A percentile compares a stretch with the other conserved stretches of the same genome.
phyloP scores from a whole-genome alignment of 1,139 yeast genomes.

The Blastobotrys serpentis region DNA sequence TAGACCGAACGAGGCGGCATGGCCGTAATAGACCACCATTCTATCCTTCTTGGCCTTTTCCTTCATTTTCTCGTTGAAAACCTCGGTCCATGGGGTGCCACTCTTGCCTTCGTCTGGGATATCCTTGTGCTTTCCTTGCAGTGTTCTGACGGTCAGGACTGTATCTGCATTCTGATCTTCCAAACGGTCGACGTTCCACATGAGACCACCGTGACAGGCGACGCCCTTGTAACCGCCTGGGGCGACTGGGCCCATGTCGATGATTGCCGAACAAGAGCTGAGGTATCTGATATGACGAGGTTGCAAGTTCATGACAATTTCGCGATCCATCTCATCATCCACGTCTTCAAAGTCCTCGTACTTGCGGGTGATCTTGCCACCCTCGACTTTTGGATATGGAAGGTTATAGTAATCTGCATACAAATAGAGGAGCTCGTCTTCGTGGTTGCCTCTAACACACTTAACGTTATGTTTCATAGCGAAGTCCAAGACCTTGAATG shows the following conservation, averaged over 20 bases:
- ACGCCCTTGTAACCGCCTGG: conserved; percentile 48
- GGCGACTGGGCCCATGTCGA: conserved; percentile 62
- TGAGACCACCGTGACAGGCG: conserved; percentile 77
- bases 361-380: neutral
- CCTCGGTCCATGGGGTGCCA: conserved; percentile 57
- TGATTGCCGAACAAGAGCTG: conserved; percentile 62
- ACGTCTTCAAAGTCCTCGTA: conserved; percentile 15
- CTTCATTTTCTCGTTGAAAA: conserved; percentile 57
- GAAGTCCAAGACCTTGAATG: conserved; percentile 64
- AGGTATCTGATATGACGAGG: conserved; percentile 61
- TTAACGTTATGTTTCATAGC: conserved; percentile 54
- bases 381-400: conserved; percentile 34
- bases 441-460: conserved; percentile 90
- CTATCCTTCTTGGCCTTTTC: conserved; percentile 39
- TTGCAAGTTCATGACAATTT: conserved; percentile 56
- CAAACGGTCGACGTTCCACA: conserved; percentile 56
- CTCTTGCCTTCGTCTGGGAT: conserved; percentile 54
- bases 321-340: conserved; percentile 42
- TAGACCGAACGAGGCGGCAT: conserved; percentile 80
- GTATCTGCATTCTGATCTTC: conserved; percentile 61
- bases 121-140: conserved; percentile 56
- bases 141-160: conserved; percentile 60
- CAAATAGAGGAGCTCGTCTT: conserved; percentile 59
- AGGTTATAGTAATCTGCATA: conserved; percentile 61
- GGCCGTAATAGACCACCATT: conserved; percentile 77